Evolutionary conservation across 2,329 filamentous ascomycete genomes (phyloP), one percentile per base, ranked within the genome.

Genomic region (Alternaria hordeiaustralica): DNA sequence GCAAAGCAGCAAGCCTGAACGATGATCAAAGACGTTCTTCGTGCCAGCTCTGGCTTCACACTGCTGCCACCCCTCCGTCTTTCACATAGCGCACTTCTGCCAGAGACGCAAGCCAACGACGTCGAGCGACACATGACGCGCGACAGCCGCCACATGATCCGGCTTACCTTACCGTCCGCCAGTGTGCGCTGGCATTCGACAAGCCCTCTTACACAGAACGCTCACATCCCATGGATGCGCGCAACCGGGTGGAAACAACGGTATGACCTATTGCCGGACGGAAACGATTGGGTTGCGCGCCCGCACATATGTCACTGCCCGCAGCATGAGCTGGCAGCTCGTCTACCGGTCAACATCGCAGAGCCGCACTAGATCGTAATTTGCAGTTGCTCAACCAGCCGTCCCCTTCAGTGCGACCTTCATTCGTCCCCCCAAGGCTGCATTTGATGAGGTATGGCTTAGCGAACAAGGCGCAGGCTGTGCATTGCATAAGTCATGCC

Each of bases 391-490:
- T 62, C 57, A 53, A 64, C 50, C 45, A 53, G 61, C 57, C 50
- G 54, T 66, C 64, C 55, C 60, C 63, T 61, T 55, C 47, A 58
- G 63, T 71, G 64, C 67, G 53, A 71, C 67, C 60, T 57, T 45
- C 33, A 70, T 67, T 68, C 61, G 66, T 65, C 63, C 67, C 61
- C 60, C 61, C 55, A 66, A 66, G 43, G 64, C 72, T 51, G 64
- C 63, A 56, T 64, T 70, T 70, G 67, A 69, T 69, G 58, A 68
- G 58, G 55, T 61, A 46, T 53, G 57, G 64, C 61, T 67, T 73
- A 73, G 75, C 73, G 73, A 75, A 64, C 65, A 73, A 71, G 76
- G 76, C 76, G 74, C 69, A 78, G 75, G 71, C 67, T 73, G 74
- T 74, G 71, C 75, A 70, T 66, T 54, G 58, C 61, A 63, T 57